Evolutionary conservation across 179 eudicot species (phyloP).

Genomic region (Sideroxylon spinosum): DNA sequence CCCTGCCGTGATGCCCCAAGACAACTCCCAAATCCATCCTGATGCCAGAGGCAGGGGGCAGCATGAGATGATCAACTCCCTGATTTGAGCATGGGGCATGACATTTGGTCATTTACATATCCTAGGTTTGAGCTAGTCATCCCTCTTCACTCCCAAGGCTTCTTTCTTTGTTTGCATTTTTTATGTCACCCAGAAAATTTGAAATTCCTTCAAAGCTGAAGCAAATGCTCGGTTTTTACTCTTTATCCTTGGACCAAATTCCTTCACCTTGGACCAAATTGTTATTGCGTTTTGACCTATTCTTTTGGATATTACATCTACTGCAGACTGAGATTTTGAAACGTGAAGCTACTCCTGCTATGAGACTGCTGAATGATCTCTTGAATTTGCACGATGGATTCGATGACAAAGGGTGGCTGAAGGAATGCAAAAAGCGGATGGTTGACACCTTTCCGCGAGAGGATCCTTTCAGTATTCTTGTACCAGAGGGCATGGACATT

Average conservation of each 20-base stretch:
- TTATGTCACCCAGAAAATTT: not conserved
- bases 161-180: not conserved
- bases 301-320: not conserved
- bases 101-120: no score
- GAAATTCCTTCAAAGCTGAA: not conserved
- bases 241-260: not conserved
- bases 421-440: slow-evolving; percentile 89
- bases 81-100: no score
- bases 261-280: not conserved
- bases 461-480: slow-evolving; percentile 94
- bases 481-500: slow-evolving; percentile 82
- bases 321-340: slow-evolving; percentile 79
- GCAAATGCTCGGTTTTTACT: not conserved
- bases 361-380: slow-evolving; percentile 88
- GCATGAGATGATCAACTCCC: no score
- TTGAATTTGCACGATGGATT: slow-evolving; percentile 86
- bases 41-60: no score
- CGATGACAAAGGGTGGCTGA: slow-evolving; percentile 83
- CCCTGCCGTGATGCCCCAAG: no score
- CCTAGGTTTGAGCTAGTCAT: not conserved
- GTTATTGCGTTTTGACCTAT: not conserved
- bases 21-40: no score
- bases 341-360: slow-evolving; percentile 84
- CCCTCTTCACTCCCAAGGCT: not conserved
- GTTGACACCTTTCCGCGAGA: slow-evolving; percentile 78